phyloP scores from a whole-genome alignment of 2,329 filamentous ascomycete genomes.

The Fusarium buxicola region DNA sequence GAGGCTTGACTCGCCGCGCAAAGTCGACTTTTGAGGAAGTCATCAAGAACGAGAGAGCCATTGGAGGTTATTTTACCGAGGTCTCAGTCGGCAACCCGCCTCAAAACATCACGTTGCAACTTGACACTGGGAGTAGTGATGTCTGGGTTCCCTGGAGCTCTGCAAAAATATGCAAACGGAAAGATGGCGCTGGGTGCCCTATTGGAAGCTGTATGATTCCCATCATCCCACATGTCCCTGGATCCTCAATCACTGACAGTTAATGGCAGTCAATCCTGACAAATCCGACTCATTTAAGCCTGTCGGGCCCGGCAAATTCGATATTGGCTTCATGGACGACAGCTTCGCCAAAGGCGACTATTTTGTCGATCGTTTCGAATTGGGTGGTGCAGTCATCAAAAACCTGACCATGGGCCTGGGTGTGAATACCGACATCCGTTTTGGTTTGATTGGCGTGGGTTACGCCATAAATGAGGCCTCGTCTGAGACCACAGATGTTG shows the following conservation, averaged over 20 bases:
- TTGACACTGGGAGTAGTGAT: conserved; percentile 75
- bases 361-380: conserved; percentile 66
- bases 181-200: conserved; percentile 50
- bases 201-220: conserved; percentile 60
- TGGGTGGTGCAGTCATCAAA: conserved; percentile 63
- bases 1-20: conserved; percentile 53
- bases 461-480: conserved; percentile 66
- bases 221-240: neutral
- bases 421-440: conserved; percentile 63
- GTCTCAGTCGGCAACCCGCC: conserved; percentile 68
- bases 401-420: conserved; percentile 71
- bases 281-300: conserved; percentile 61
- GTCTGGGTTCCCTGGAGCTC: conserved; percentile 65
- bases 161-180: conserved; percentile 54
- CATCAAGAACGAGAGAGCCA: conserved; percentile 57
- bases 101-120: conserved; percentile 67
- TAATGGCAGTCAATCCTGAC: conserved; percentile 56
- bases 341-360: conserved; percentile 69
- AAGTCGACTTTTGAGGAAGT: conserved; percentile 54
- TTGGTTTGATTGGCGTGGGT: conserved; percentile 71
- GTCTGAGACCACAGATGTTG: conserved; percentile 43
- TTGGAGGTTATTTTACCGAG: conserved; percentile 67
- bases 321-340: conserved; percentile 72
- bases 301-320: conserved; percentile 59
- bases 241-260: conserved; percentile 35